Base-by-base conservation (phyloP, 768 basidiomycete species). In the Lactarius hengduanensis region DNA sequence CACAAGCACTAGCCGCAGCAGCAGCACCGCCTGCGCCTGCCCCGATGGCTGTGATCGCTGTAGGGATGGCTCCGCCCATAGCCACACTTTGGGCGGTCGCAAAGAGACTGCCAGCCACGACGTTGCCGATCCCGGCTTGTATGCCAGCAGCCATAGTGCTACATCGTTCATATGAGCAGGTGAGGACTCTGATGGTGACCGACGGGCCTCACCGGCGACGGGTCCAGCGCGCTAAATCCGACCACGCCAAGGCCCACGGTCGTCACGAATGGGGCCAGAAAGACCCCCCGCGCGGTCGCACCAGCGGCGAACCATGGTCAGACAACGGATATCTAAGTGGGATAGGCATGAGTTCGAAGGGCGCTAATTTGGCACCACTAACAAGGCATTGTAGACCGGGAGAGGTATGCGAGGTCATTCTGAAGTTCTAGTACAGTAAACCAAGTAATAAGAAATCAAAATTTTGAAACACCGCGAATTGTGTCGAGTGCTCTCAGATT, bases 161-260 rank as follows among this genome's bases (percentile, higher is more conserved):
- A 20, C 18, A 40, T 38, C 20, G 30, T 28, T 54, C 26, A 9
- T 20, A 30, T 36, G 7, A 7, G 9, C 26, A 22, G 15, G 43
- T 34, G 11, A 10, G 28, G 22, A 13, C 4, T 15, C 11, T 6
- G 2, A 11, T 22, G 22, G 22, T 13, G 22, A 26, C 4, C 3
- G 5, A 50, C 1, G 22, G 13, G 16, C 34, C 40, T 56, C 10
- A 63, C 67, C 66, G 0, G 53, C 66, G 40, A 67, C 26, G 41
- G 63, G 58, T 2, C 63, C 66, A 8, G n/a, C 41, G 22, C 63
- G 26, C 62, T 20, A 22, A 67, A 60, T 11, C 66, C 63, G 8
- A 61, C 3, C 13, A 36, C 15, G 1, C 59, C 64, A 6, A 68
- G 55, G 16, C 5, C 11, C 4, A 7, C 47, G n/a, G 64, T 20